These are phyloP conservation scores for Cyberlindnera xylosilytica DNA, from an alignment of 805 yeast genomes.

Conservation along the genomic window DNA sequence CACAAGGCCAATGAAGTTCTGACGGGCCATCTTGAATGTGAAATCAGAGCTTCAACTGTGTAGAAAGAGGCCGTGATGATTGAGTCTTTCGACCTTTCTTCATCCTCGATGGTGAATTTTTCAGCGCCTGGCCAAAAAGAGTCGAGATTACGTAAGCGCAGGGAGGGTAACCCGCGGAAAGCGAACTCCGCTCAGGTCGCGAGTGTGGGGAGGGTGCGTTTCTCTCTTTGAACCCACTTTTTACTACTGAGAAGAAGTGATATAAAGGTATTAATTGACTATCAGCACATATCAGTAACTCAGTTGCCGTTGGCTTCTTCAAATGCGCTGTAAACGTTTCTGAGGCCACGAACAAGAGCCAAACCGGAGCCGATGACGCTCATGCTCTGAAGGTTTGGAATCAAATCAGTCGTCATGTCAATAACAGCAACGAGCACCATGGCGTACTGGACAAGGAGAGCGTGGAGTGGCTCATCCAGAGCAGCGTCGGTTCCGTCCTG, in stretches of 20 bases:
- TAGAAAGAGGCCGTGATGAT: no score
- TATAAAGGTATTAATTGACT: no score
- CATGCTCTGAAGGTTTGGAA: slow-evolving; percentile 4
- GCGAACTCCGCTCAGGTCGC: no score
- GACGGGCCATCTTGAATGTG: slow-evolving; percentile 65
- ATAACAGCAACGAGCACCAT: slow-evolving; percentile 3
- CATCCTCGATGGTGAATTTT: not conserved
- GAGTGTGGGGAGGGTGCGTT: no score
- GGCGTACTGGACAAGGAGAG: slow-evolving; percentile 2
- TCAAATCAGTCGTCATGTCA: not conserved
- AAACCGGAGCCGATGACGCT: slow-evolving; percentile 4
- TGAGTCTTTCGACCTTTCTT: not conserved
- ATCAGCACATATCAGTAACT: no score
- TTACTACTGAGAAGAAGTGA: no score
- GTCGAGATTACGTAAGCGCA: no score
- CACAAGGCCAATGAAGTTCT: slow-evolving; percentile 88
- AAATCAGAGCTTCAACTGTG: no score
- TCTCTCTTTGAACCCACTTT: no score
- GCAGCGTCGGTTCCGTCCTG: slow-evolving; percentile 2
- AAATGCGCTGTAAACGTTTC: no score
- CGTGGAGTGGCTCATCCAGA: slow-evolving; percentile 1
- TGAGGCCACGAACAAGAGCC: slow-evolving; percentile 4
- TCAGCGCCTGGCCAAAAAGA: no score
- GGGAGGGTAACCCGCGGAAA: no score
- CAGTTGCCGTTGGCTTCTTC: slow-evolving; percentile 6